Percentiles rank a stretch among this genome's conserved stretches.
Evolutionary conservation across 805 yeast genomes (phyloP).

Genomic region (Saccharomyces eubayanus): DNA sequence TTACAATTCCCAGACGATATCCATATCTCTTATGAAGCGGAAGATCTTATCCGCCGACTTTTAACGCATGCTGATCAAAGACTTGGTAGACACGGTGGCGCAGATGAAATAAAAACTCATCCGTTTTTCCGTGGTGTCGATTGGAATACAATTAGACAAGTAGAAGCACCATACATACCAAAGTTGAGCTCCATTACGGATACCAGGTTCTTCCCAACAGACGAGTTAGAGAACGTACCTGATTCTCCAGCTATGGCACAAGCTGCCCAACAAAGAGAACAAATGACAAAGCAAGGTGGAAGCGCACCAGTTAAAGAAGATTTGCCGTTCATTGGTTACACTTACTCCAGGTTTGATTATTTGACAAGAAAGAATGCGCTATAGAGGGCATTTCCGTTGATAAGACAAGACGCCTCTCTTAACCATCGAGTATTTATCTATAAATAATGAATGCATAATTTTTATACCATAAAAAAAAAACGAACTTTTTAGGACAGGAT

Average conservation of each 20-base stretch:
- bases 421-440: neutral
- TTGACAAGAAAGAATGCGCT: conserved; percentile 63
- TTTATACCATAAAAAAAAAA: neutral
- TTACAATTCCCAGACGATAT: conserved; percentile 85
- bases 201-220: conserved; percentile 96
- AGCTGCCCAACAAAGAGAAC: conserved; percentile 60
- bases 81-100: conserved; percentile 84
- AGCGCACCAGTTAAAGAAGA: conserved; percentile 51
- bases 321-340: conserved; percentile 94
- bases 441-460: neutral
- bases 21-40: conserved; percentile 81
- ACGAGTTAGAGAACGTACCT: conserved; percentile 89
- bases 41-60: conserved; percentile 70
- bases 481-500: neutral
- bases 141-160: conserved; percentile 81
- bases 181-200: conserved; percentile 87
- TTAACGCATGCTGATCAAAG: conserved; percentile 73
- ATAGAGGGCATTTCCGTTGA: conserved; percentile 7
- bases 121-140: conserved; percentile 95
- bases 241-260: conserved; percentile 70
- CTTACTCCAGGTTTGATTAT: conserved; percentile 90
- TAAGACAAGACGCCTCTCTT: neutral
- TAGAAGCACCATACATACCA: conserved; percentile 91
- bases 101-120: conserved; percentile 80
- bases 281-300: conserved; percentile 37